Evolutionary conservation across 2,329 filamentous ascomycete species (phyloP), one percentile per base, ranked within the genome.

Genomic region (Clathrospora elynae): DNA sequence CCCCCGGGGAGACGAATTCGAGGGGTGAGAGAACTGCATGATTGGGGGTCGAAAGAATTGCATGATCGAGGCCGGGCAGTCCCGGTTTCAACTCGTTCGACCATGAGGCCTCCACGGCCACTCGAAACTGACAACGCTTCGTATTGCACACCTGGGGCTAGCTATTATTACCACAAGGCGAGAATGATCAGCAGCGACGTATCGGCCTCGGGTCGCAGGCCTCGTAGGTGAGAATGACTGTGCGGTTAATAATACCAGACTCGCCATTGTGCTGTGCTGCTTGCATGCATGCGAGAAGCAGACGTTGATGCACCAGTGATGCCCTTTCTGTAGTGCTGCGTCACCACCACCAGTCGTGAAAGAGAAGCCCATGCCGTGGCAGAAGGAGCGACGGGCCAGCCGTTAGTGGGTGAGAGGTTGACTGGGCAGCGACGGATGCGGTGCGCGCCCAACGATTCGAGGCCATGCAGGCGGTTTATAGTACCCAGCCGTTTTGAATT

Each of bases 401-500:
- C 20, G 23, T 20, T 13, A 28, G 23, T 25, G 37, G 32, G 29
- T 40, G 24, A 29, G 29, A 28, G 26, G 26, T 36, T 45, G 43
- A 36, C 37, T 41, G 47, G 43, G 42, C 47, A 45, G 45, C 44
- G 35, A 41, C 30, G 34, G 26, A 35, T 48, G 51, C 33, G 22
- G 42, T 53, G 49, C 42, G 53, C 42, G 58, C 58, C 58, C 58
- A 58, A 61, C 58, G 48, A 54, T 43, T 44, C 48, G 47, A 53
- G 49, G 51, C 56, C 57, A 51, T 49, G 57, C 57, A 57, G 35
- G 31, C 40, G 34, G 40, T 31, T 48, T 56, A 53, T 53, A 55
- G 53, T 53, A 56, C 49, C 49, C 35, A 30, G 29, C 39, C 54
- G 56, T 57, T 59, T 56, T 49, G 54, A 56, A 57, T 46, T 54